A percentile compares a stretch with the other conserved stretches of the same genome.
phyloP scores from a whole-genome alignment of 345 rosid species.

The Salix brachista region DNA sequence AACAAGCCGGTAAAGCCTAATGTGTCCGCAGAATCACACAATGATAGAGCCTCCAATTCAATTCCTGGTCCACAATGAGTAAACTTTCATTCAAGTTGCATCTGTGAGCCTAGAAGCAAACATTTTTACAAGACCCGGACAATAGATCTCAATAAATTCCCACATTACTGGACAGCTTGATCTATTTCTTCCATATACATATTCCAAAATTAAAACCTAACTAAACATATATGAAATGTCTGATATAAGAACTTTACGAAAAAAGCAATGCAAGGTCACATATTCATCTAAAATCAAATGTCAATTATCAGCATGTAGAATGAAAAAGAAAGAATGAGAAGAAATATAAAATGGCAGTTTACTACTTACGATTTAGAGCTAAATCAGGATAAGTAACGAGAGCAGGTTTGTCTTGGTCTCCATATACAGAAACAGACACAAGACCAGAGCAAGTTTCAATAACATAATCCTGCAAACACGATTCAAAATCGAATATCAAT shows the following conservation, averaged over 20 bases:
- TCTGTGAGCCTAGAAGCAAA: not conserved
- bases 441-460: conserved; percentile 61
- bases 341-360: not conserved
- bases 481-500: conserved; percentile 11
- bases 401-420: conserved; percentile 95
- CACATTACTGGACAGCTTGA: not conserved
- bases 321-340: not conserved
- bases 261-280: not conserved
- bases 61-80: not conserved
- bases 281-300: not conserved
- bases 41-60: not conserved
- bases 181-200: not conserved
- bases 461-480: conserved; percentile 58
- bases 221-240: not conserved
- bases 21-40: not conserved
- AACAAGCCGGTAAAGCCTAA: not conserved
- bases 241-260: not conserved
- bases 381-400: conserved; percentile 92
- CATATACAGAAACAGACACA: conserved; percentile 75
- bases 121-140: not conserved
- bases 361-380: conserved; percentile 77
- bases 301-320: not conserved
- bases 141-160: conserved; percentile 2
- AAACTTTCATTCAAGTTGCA: not conserved
- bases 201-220: not conserved